phyloP scores from a whole-genome alignment of 106 monocot species.

The Hemerocallis citrina region DNA sequence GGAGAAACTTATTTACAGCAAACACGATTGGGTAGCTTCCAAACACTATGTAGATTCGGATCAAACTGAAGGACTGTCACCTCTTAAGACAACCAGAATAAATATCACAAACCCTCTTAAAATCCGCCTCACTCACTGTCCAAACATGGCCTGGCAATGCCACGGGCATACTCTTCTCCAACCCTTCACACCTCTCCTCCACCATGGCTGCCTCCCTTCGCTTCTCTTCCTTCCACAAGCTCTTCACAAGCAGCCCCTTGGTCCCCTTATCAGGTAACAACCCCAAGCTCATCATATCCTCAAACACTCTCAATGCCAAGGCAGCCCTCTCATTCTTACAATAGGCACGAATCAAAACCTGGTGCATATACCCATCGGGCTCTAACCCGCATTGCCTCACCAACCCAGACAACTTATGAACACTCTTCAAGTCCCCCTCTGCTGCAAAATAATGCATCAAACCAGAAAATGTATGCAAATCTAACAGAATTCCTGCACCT shows the following conservation, averaged over 20 bases:
- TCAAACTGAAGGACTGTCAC: too few species aligned
- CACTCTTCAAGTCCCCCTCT: slow-evolving; percentile 53
- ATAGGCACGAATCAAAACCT: slow-evolving; percentile 47
- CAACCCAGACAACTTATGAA: slow-evolving; percentile 56
- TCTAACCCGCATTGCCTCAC: slow-evolving; percentile 54
- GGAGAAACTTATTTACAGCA: too few species aligned
- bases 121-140: slow-evolving; percentile 65
- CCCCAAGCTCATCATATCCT: slow-evolving; percentile 58
- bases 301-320: slow-evolving; percentile 64
- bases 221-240: slow-evolving; percentile 90
- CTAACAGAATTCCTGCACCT: slow-evolving; percentile 27
- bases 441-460: slow-evolving; percentile 66
- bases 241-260: slow-evolving; percentile 67
- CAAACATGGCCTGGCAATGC: slow-evolving; percentile 67
- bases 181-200: slow-evolving; percentile 63
- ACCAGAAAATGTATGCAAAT: slow-evolving; percentile 76
- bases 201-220: slow-evolving; percentile 69
- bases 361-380: slow-evolving; percentile 62
- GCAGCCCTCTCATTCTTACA: slow-evolving; percentile 57
- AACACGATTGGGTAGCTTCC: too few species aligned
- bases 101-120: slow-evolving; percentile 39
- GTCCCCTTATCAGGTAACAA: slow-evolving; percentile 31
- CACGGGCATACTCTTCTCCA: slow-evolving; percentile 31
- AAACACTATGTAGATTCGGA: too few species aligned
- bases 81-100: slow-evolving; percentile 42